Evolutionary conservation across 2,329 filamentous ascomycete genomes (phyloP), one percentile per base, ranked within the genome.

Genomic region (Aspergillus eucalypticola): DNA sequence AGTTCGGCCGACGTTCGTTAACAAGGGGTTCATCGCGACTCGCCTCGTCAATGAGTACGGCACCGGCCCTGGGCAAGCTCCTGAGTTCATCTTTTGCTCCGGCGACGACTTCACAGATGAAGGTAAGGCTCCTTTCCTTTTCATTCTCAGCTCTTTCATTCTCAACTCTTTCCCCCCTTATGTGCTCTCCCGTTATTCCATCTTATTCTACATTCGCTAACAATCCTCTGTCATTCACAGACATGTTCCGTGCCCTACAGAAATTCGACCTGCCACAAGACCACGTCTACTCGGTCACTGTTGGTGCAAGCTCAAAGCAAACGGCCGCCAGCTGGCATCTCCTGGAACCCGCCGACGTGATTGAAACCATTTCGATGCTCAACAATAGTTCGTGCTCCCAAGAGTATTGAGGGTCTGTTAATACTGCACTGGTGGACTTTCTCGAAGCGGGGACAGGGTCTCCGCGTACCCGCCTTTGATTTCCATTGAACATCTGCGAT

Each of bases 51-150:
- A 86, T 21, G 87, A 88, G 51, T 96, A 96, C 75, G 87, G 81
- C 42, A 73, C 67, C 6, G 79, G 77, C 1, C 75, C 76, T 1
- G 81, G 82, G 3, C 81, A 86, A 54, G 84, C 85, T 56, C 85
- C 93, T 0, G 92, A 94, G 67, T 97, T 98, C 71, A 88, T 96
- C 10, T 83, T 98, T 54, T 99, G 95, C 76, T 80, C 93, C 62
- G 95, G 95, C 44, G 95, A 99, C 75, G 95, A 99, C 72, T 96
- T 95, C 68, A 99, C 95, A 5, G 95, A 99, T 73, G 95, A 99
- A 83, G 94, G 96, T 88, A 88, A 66, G 78, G 65, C 21, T n/a
- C 13, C 2, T 32, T 44, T 65, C 66, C 62, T 69, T 57, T 23
- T 61, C 8, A 27, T 32, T 7, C 2, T 11, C 1, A 10, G 2